A percentile compares a stretch with the other conserved stretches of the same genome.
These are phyloP conservation scores for Eucalyptus marginata DNA, from an alignment of 345 rosid species.

Conservation along the genomic window DNA sequence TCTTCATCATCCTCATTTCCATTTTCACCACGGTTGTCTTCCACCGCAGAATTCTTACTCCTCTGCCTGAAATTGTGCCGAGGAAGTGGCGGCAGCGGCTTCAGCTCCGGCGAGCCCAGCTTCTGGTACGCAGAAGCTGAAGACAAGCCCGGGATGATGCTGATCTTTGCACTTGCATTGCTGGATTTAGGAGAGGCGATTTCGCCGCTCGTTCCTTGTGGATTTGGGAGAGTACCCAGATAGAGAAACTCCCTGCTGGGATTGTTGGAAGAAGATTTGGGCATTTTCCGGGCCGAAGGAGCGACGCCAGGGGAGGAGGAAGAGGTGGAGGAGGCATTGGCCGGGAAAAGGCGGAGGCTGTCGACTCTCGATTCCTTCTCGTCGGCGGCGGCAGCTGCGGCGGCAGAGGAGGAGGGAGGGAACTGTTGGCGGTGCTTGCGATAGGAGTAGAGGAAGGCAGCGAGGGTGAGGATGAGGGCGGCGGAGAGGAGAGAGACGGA, in stretches of 20 bases:
- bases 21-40: conserved; percentile 8
- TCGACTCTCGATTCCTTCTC: conserved; percentile 37
- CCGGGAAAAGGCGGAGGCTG: conserved; percentile 60
- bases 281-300: conserved; percentile 16
- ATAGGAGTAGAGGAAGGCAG: conserved; percentile 27
- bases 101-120: conserved; percentile 85
- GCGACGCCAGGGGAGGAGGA: conserved; percentile 14
- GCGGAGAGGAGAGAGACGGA: conserved; percentile 46
- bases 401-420: not conserved
- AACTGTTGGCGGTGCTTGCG: conserved; percentile 19
- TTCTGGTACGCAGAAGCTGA: conserved; percentile 34
- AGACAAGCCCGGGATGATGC: conserved; percentile 14
- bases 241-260: conserved; percentile 79
- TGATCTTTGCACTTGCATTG: conserved; percentile 23
- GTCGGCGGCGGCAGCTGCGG: not conserved
- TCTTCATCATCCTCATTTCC: conserved; percentile 62
- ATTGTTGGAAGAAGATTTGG: conserved; percentile 15
- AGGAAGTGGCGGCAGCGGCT: conserved; percentile 84
- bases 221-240: conserved; percentile 63
- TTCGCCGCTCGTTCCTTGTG: conserved; percentile 19
- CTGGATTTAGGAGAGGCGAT: conserved; percentile 10
- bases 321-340: conserved; percentile 41
- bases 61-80: conserved; percentile 24
- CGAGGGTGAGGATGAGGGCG: conserved; percentile 27
- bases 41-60: conserved; percentile 10